Conservation (phyloP, 1,284 basidiomycete species). For the Pseudozyma hubeiensis region DNA sequence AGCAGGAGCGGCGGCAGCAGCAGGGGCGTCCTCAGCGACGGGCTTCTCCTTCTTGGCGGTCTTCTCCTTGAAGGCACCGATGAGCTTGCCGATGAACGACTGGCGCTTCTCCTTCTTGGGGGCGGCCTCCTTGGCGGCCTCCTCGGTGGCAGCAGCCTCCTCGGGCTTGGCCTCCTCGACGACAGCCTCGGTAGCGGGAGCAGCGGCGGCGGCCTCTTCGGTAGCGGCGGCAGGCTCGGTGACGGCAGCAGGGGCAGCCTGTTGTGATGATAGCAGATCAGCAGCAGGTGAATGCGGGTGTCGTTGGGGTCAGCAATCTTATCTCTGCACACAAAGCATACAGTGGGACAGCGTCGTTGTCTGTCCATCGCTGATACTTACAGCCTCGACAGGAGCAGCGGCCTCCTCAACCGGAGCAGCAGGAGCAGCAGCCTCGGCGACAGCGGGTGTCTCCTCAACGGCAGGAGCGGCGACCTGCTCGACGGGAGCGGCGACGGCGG, state of each 20-base stretch:
- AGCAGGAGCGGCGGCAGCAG: conserved; percentile 32
- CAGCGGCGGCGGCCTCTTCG: conserved; percentile 16
- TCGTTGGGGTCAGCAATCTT: background rate
- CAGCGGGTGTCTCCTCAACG: conserved; percentile 27
- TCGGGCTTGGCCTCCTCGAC: conserved; percentile 18
- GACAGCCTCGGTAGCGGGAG: conserved; percentile 16
- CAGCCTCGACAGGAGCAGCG: conserved; percentile 25
- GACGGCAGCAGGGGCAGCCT: conserved; percentile 24
- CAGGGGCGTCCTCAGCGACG: conserved; percentile 39
- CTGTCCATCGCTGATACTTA: conserved; percentile 4
- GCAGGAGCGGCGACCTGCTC: conserved; percentile 44
- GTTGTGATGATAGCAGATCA: background rate
- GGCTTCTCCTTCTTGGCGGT: conserved; percentile 53
- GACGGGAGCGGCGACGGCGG: conserved; percentile 34
- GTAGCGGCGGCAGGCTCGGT: conserved; percentile 23
- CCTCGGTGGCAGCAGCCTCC: conserved; percentile 43
- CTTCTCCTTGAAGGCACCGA: conserved; percentile 58
- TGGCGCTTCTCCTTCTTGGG: conserved; percentile 65
- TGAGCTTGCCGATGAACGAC: conserved; percentile 53
- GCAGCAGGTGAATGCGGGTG: background rate
- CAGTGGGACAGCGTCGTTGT: background rate
- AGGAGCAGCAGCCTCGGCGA: conserved; percentile 18
- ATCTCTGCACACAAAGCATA: background rate
- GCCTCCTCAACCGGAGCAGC: conserved; percentile 32
- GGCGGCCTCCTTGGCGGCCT: conserved; percentile 46